These are phyloP conservation scores for Hansenula lynferdii DNA, from an alignment of 1,139 yeast genomes.

Conservation along the genomic window DNA sequence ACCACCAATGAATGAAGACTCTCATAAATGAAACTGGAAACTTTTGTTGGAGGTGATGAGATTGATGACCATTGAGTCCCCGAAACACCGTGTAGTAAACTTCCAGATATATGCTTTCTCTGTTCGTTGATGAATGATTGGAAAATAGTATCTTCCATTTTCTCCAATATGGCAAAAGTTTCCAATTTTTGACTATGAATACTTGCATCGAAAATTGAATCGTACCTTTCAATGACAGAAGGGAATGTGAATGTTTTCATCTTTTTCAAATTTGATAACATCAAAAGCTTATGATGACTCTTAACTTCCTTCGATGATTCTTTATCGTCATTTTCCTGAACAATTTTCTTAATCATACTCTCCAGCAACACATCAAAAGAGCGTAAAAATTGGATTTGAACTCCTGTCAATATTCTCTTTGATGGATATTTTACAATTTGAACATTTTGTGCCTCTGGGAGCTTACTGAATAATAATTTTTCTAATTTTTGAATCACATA, in stretches of 20 bases:
- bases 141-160: conserved; percentile 47
- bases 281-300: conserved; percentile 33
- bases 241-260: conserved; percentile 43
- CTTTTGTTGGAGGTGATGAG: conserved; percentile 32
- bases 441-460: conserved; percentile 33
- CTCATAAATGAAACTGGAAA: conserved; percentile 46
- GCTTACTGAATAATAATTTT: conserved; percentile 27
- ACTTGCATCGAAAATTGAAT: conserved; percentile 39
- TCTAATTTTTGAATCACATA: conserved; percentile 32
- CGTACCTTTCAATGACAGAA: conserved; percentile 40
- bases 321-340: conserved; percentile 28
- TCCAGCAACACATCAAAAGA: conserved; percentile 47
- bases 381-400: conserved; percentile 44
- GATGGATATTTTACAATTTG: conserved; percentile 36
- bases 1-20: conserved; percentile 45
- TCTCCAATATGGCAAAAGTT: conserved; percentile 38
- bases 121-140: conserved; percentile 46
- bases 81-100: conserved; percentile 41
- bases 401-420: conserved; percentile 36
- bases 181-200: conserved; percentile 35
- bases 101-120: conserved; percentile 41
- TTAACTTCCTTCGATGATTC: conserved; percentile 21
- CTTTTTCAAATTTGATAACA: conserved; percentile 48
- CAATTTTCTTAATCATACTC: conserved; percentile 41
- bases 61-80: conserved; percentile 41